Evolutionary conservation across 177 flowering plant species (phyloP), one percentile per base, ranked within the genome.

Genomic region (Vitis hybrid): DNA sequence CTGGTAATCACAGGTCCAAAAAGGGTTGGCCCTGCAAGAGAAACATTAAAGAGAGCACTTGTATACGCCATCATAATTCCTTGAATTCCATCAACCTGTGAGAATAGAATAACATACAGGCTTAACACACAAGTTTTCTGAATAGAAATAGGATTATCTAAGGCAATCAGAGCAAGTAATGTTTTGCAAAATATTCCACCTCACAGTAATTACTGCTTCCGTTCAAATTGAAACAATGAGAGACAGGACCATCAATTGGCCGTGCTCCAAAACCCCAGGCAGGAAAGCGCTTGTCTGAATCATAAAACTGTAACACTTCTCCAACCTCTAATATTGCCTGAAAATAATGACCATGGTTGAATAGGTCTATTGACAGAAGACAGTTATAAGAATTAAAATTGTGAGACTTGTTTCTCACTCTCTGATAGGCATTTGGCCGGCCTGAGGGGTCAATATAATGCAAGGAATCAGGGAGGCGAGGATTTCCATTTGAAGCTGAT

Each of bases 191-290:
- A 64, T 49, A 5, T 55, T 70, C 62, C 66, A 94, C 98, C 96
- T 94, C 96, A 77, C 85, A 82, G 49, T 89, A 75, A 65, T 54
- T 70, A 70, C 71, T 89, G 81, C 98, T 94, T 75, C 98, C 98
- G 76, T 86, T 94, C 86, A 94, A 81, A 78, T 90, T 91, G 72
- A 94, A 94, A 81, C 98, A 94, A 82, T 94, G 98, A 69, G 97
- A 91, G 27, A 94, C 97, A 46, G 97, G 96, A 61, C 94, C 96
- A 86, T 94, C 98, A 71, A 92, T 88, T 64, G 98, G 96, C 66
- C 97, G 84, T 52, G 94, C 98, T 74, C 98, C 98, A 84, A 94
- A 94, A 52, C 98, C 98, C 96, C 96, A 94, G 1, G 97, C 91
- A 69, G 94, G 92, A 79, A 92, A 94, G 60, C 85, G 84, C 69